Evolutionary conservation across 2,329 filamentous ascomycete genomes (phyloP).

Genomic region (Calonectria crousiana): DNA sequence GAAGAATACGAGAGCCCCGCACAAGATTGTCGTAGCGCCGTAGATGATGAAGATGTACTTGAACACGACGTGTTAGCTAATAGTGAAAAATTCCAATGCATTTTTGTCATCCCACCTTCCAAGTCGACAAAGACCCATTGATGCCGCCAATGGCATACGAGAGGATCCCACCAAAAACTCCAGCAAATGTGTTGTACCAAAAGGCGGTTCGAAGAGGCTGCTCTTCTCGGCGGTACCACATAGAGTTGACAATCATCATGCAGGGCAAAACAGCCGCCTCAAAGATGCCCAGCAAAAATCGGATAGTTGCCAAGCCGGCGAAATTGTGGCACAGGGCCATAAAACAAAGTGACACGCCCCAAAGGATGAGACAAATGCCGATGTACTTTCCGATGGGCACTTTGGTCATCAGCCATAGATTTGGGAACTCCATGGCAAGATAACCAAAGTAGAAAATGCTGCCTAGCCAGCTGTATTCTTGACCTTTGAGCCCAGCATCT

Average conservation of each 20-base stretch:
- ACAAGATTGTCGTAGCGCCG: slow-evolving; percentile 32
- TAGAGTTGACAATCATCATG: slow-evolving; percentile 60
- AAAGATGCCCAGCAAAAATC: slow-evolving; percentile 59
- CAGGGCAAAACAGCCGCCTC: slow-evolving; percentile 61
- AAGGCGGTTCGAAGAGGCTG: slow-evolving; percentile 47
- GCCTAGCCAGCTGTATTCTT: slow-evolving; percentile 75
- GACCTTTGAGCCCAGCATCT: slow-evolving; percentile 44
- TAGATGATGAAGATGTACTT: slow-evolving; percentile 38
- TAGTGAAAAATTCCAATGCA: rapidly evolving
- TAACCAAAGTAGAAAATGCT: slow-evolving; percentile 63
- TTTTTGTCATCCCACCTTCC: slow-evolving; percentile 23
- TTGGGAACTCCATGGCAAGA: slow-evolving; percentile 54
- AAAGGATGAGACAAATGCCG: slow-evolving; percentile 43
- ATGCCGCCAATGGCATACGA: slow-evolving; percentile 47
- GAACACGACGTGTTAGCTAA: not conserved
- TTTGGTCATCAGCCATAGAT: slow-evolving; percentile 47
- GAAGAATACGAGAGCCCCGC: slow-evolving; percentile 28
- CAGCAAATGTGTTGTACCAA: slow-evolving; percentile 49
- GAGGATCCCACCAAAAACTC: slow-evolving; percentile 48
- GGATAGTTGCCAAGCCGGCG: slow-evolving; percentile 54
- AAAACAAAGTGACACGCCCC: slow-evolving; percentile 55
- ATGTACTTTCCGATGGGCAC: slow-evolving; percentile 49
- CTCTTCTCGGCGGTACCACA: slow-evolving; percentile 50
- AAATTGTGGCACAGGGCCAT: slow-evolving; percentile 56
- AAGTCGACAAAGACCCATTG: slow-evolving; percentile 37